Base-by-base conservation (phyloP, 23 red algal genomes). In the Cyanidiococcus yangmingshanensis region DNA sequence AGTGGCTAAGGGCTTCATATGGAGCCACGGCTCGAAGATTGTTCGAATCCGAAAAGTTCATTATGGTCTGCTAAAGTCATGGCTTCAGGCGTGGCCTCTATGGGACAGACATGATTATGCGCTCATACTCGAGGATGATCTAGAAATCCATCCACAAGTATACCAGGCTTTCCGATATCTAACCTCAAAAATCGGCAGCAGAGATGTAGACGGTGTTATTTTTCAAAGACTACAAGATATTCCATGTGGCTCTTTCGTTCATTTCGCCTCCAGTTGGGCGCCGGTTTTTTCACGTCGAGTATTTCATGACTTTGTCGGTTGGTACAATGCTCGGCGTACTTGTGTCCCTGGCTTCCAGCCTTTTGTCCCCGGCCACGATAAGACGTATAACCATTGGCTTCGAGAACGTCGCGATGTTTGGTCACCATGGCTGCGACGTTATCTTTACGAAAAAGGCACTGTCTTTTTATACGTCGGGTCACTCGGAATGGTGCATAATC, bases 261-360 rank as follows among this genome's bases (percentile, higher is more conserved):
- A 71, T 71, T 71, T 17, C 63, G 32, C 63, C 27, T 71, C 63
- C 63, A 71, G 63, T 29, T 71, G 63, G 63, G 63, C 63, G 12
- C 63, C 63, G 12, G 63, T 71, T 25, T 71, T 71, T 30, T 35
- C n/a, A 7, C 21, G n/a, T 29, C n/a, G n/a, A 12, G 3, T 32
- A 7, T 71, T 71, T 30, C 63, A 35, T 7, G 32, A 71, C 63
- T 71, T 71, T 30, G 32, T 29, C 12, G 12, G 32, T 7, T 71
- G 63, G 63, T 25, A 32, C n/a, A 29, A 25, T 25, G 3, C n/a
- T 17, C 63, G 63, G 3, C 63, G 63, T 17, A 25, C 15, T 7
- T 35, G 21, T 29, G 63, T 29, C n/a, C 63, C 63, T 7, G 63
- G 32, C 63, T 71, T 71, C 32, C 7, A 29, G 27, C 63, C 63